Conservation (phyloP, 192 early-diverging fungal species). For the Backusella sp. region DNA sequence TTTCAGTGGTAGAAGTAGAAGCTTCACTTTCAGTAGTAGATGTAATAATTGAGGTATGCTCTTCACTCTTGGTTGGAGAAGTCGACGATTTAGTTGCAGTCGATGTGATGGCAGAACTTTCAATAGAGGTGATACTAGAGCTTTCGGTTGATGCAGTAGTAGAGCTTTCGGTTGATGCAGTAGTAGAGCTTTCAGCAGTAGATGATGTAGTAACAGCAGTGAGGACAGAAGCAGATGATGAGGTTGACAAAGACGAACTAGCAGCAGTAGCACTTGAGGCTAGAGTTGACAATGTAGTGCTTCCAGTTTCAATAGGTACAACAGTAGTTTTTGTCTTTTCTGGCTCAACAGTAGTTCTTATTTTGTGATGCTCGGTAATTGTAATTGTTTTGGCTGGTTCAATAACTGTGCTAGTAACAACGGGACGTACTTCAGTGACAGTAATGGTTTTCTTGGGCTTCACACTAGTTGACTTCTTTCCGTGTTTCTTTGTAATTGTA, state of each 20-base stretch:
- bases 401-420: background rate
- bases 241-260: background rate
- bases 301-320: background rate
- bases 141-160: too few relatives aligned
- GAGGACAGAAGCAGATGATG: background rate
- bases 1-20: background rate
- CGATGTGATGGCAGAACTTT: too few relatives aligned
- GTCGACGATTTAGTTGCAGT: too few relatives aligned
- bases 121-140: too few relatives aligned
- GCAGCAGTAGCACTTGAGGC: background rate
- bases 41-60: background rate
- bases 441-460: background rate
- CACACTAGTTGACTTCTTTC: background rate
- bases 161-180: background rate
- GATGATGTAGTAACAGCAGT: background rate
- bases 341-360: background rate
- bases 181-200: background rate
- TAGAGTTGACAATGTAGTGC: background rate
- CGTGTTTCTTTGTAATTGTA: background rate
- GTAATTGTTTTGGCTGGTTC: background rate
- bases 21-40: background rate
- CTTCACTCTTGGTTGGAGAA: too few relatives aligned
- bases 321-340: background rate
- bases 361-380: background rate
- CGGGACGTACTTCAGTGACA: background rate